Percentiles rank a stretch among this genome's conserved stretches.
These are phyloP conservation scores for Salix caprea DNA, from an alignment of 345 rosid species.

Conservation along the genomic window DNA sequence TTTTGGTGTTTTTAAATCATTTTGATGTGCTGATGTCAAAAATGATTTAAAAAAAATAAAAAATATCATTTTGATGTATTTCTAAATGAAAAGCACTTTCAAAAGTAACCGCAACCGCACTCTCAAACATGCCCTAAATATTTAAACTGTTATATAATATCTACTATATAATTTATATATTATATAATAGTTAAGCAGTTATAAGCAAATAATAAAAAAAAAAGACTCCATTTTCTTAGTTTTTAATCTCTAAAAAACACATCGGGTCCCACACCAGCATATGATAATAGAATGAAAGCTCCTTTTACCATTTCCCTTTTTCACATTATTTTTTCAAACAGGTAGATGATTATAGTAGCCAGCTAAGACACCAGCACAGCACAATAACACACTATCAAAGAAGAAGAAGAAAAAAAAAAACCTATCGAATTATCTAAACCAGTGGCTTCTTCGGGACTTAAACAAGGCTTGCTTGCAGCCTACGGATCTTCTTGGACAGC, in stretches of 20 bases:
- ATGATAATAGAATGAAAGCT: not conserved
- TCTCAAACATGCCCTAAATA: too few species aligned
- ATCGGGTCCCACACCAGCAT: not conserved
- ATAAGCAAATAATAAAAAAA: slow-evolving; percentile 11
- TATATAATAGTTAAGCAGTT: too few species aligned
- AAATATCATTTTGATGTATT: too few species aligned
- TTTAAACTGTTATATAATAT: too few species aligned
- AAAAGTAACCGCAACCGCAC: too few species aligned
- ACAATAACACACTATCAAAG: not conserved
- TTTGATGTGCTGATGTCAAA: too few species aligned
- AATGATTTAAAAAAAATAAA: too few species aligned
- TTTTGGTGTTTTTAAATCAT: too few species aligned
- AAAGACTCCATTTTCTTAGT: not conserved
- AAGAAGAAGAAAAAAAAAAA: not conserved
- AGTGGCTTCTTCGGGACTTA: slow-evolving; percentile 39
- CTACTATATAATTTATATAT: too few species aligned
- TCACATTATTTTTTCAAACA: slow-evolving; percentile 37
- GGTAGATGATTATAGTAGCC: slow-evolving; percentile 21
- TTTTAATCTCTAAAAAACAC: not conserved
- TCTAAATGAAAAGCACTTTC: too few species aligned
- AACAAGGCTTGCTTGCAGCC: slow-evolving; percentile 50
- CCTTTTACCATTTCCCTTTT: slow-evolving; percentile 16
- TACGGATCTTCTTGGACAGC: slow-evolving; percentile 52
- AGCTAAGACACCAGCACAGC: slow-evolving; percentile 15
- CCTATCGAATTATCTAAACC: not conserved